Evolutionary conservation across 163 green algal genomes (phyloP).

Genomic region (Trebouxiophyceae sp.): DNA sequence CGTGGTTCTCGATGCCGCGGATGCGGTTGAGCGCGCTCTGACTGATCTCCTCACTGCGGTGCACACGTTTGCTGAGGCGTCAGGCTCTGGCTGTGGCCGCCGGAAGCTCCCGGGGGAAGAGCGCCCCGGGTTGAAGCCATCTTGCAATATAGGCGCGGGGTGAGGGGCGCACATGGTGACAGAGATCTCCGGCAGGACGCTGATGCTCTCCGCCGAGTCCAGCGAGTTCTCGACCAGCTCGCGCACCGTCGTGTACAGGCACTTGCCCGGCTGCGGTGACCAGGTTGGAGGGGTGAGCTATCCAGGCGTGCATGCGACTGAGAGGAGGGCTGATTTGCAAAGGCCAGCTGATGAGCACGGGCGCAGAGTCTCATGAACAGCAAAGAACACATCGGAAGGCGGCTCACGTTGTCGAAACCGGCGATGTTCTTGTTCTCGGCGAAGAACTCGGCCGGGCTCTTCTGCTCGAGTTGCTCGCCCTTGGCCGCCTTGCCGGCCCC

Average conservation of each 20-base stretch:
- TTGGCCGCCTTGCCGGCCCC: conserved; percentile 19
- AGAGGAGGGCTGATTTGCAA: no score
- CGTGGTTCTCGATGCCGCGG: conserved; percentile 69
- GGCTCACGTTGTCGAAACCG: conserved; percentile 91
- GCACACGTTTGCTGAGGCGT: no score
- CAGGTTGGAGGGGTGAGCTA: no score
- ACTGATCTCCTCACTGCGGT: conserved; percentile 82
- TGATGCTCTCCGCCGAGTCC: conserved; percentile 76
- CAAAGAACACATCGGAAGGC: no score
- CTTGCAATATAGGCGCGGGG: background rate
- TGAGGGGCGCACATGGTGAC: conserved; percentile 67
- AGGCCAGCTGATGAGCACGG: no score
- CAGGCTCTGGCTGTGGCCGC: no score
- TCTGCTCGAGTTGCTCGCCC: conserved; percentile 56
- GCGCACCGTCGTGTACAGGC: conserved; percentile 90
- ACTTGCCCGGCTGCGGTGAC: conserved; percentile 92
- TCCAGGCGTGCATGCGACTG: no score
- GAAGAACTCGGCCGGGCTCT: conserved; percentile 95
- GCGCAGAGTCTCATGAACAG: no score
- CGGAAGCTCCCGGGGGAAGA: no score
- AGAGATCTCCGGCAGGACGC: conserved; percentile 68
- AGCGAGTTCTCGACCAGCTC: conserved; percentile 91
- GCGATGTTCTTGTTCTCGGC: conserved; percentile 98
- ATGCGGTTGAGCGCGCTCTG: conserved; percentile 75
- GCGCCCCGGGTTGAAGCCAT: no score